These are phyloP conservation scores for Zelopaecilomyces penicillatus DNA, from an alignment of 2,329 filamentous ascomycete genomes.

Conservation along the genomic window DNA sequence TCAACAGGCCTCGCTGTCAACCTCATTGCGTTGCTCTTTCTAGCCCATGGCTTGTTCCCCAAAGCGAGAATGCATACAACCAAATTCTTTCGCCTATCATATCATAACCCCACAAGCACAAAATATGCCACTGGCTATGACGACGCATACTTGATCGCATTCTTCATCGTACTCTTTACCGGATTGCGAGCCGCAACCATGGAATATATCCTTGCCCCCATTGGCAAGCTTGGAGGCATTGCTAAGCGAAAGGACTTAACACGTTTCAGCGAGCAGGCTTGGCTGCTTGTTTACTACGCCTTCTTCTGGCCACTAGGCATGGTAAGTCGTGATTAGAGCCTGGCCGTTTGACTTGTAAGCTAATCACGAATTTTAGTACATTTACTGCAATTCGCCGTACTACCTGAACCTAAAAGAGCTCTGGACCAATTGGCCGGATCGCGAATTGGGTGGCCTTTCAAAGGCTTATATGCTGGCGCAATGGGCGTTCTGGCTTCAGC, in stretches of 20 bases:
- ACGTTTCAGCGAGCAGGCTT: conserved; percentile 89
- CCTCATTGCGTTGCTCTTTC: conserved; percentile 70
- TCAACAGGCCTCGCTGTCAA: conserved; percentile 70
- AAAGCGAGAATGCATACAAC: conserved; percentile 68
- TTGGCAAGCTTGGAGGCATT: conserved; percentile 66
- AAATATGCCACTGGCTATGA: conserved; percentile 70
- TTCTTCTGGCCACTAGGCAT: conserved; percentile 78
- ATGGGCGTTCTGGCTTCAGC: conserved; percentile 88
- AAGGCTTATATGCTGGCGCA: conserved; percentile 90
- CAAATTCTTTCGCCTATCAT: conserved; percentile 82
- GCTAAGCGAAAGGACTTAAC: conserved; percentile 66
- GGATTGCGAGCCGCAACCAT: conserved; percentile 76
- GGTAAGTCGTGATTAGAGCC: conserved; percentile 41
- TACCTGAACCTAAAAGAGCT: conserved; percentile 69
- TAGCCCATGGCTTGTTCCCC: conserved; percentile 76
- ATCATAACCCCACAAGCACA: conserved; percentile 62
- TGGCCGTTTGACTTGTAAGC: background rate
- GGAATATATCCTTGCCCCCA: conserved; percentile 76
- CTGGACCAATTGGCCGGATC: conserved; percentile 78
- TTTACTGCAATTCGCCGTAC: conserved; percentile 70
- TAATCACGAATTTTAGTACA: conserved; percentile 47
- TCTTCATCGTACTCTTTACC: conserved; percentile 78
- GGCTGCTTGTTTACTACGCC: conserved; percentile 77
- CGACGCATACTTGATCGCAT: conserved; percentile 68
- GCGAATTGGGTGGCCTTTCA: conserved; percentile 63